Evolutionary conservation across 495 filamentous ascomycete species (phyloP), one percentile per base, ranked within the genome.

Genomic region (Xylaria intraflava): DNA sequence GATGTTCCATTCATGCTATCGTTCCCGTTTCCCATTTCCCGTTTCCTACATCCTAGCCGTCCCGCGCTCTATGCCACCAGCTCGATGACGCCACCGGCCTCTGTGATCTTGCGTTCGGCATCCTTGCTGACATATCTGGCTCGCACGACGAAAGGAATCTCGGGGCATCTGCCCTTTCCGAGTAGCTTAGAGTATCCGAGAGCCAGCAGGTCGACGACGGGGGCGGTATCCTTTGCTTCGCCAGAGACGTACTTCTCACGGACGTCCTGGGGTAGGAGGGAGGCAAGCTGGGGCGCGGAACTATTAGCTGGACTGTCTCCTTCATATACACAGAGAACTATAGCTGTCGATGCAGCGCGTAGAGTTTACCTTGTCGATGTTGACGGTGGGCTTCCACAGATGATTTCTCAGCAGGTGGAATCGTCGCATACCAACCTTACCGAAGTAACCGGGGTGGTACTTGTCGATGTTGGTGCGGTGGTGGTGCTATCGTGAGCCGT

Each of bases 381-480:
- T 94, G 83, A 94, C 82, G 49, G 83, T 80, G 19, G 89, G 89
- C 75, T 90, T 93, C 90, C 90, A 96, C 83, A 87, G 89, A 58
- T 90, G 85, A 77, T 89, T 89, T 65, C 82, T 77, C 69, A 84
- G 81, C 80, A 88, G 88, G 79, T 94, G 90, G 86, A 94, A 87
- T 80, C 93, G 90, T 60, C 90, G 78, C 90, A 95, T 96, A 79
- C 90, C 90, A 56, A 95, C 90, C 79, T 95, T 96, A 75, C 90
- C 90, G 76, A 95, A 96, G 86, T 94, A 95, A 86, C 64, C 64
- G 35, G 64, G 64, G 27, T 69, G 68, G 62, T 67, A 67, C 29
- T 93, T 93, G 77, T 95, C 89, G 64, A 95, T 76, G 78, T 95
- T 95, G 64, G 89, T 95, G 58, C 87, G 77, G 82, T 93, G 89